Evolutionary conservation across 1,139 yeast species (phyloP).

Genomic region (Geotrichum europaeum): DNA sequence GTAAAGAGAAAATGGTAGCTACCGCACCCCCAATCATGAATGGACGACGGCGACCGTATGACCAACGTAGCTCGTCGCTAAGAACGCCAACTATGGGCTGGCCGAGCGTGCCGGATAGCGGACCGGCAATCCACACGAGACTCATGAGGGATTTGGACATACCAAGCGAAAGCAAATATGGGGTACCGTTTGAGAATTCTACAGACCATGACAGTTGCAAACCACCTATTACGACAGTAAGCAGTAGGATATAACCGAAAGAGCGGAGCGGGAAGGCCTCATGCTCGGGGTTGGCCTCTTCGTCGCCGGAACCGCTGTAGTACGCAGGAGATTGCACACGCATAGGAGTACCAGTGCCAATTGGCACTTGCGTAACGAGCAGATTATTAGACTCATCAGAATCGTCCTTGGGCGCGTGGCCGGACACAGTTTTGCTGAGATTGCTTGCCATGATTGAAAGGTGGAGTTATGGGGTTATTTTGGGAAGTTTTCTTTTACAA

Average conservation of each 20-base stretch:
- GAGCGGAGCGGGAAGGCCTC: slow-evolving; percentile 40
- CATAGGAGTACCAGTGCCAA: neutral
- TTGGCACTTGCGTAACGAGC: neutral
- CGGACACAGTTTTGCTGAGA: neutral
- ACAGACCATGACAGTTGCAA: slow-evolving; percentile 51
- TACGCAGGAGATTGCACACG: neutral
- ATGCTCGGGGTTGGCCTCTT: neutral
- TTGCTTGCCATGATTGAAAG: neutral
- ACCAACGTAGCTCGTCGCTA: slow-evolving; percentile 44
- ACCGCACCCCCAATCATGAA: slow-evolving; percentile 45
- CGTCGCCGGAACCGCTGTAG: neutral
- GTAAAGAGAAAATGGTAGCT: slow-evolving; percentile 38
- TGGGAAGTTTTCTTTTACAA: neutral
- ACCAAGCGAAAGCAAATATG: slow-evolving; percentile 44
- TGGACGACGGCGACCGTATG: slow-evolving; percentile 49
- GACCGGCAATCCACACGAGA: slow-evolving; percentile 59
- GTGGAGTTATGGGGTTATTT: neutral
- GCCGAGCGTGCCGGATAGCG: slow-evolving; percentile 52
- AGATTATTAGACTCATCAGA: neutral
- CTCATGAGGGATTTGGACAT: slow-evolving; percentile 48
- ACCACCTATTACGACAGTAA: slow-evolving; percentile 46
- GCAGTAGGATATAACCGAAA: slow-evolving; percentile 39
- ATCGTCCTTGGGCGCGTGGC: neutral
- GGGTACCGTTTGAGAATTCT: slow-evolving; percentile 49
- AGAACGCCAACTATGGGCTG: slow-evolving; percentile 55